A percentile compares a stretch with the other conserved stretches of the same genome.
Conservation (phyloP, 2,329 filamentous ascomycete genomes). For the Sporothrix humicola region DNA sequence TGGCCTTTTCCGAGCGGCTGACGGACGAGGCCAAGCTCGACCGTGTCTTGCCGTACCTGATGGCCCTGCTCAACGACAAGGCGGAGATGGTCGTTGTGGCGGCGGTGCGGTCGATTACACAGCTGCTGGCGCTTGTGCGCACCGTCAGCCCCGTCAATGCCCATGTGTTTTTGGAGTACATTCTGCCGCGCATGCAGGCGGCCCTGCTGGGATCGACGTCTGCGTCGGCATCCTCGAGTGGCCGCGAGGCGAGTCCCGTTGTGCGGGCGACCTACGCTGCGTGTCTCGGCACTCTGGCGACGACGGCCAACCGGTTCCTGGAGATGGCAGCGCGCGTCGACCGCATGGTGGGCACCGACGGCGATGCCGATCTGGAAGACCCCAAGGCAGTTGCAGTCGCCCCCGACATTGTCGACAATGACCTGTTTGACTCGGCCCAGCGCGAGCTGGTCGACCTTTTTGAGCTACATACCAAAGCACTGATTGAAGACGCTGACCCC, state of each 20-base stretch:
- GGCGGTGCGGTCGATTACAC: constrained; percentile 83
- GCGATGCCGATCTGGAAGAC: constrained; percentile 26
- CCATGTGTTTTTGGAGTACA: constrained; percentile 71
- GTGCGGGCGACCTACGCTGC: constrained; percentile 92
- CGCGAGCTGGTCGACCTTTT: constrained; percentile 82
- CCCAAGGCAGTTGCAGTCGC: constrained; percentile 46
- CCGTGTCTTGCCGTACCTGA: constrained; percentile 86
- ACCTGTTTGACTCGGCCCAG: constrained; percentile 83
- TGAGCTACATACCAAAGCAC: constrained; percentile 83
- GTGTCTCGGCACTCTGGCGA: constrained; percentile 85
- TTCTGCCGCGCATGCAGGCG: constrained; percentile 66
- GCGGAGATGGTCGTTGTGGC: constrained; percentile 84
- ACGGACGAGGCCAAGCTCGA: constrained; percentile 97
- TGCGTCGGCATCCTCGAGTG: not conserved
- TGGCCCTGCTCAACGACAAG: constrained; percentile 80
- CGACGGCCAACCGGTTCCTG: constrained; percentile 81
- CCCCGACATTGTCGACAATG: constrained; percentile 60
- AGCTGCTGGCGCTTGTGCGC: constrained; percentile 83
- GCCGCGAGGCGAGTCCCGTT: constrained; percentile 52
- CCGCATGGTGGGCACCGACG: constrained; percentile 30
- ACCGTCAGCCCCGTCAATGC: constrained; percentile 82
- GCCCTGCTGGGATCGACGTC: constrained; percentile 50
- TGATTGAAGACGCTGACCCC: constrained; percentile 85
- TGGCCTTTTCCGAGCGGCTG: constrained; percentile 88
- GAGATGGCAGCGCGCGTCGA: constrained; percentile 60